Conservation (phyloP, 768 basidiomycete species). For the Albatrellus ellisii region DNA sequence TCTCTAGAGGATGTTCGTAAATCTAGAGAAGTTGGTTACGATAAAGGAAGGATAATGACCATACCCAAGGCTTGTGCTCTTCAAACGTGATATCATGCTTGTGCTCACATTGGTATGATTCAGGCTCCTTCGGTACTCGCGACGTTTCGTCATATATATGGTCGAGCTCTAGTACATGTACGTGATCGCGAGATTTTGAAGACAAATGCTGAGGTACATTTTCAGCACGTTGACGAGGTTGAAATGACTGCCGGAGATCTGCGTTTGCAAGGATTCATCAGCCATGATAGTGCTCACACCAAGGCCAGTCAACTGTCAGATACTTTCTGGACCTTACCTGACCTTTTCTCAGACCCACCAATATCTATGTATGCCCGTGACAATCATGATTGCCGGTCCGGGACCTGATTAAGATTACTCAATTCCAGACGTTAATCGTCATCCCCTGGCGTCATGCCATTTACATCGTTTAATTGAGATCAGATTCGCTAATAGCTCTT, state of each 20-base stretch:
- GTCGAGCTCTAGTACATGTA: conserved; percentile 59
- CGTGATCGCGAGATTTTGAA: conserved; percentile 12
- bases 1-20: conserved; percentile 43
- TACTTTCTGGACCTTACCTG: conserved; percentile 9
- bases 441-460: conserved; percentile 51
- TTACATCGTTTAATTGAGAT: conserved; percentile 57
- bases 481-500: conserved; percentile 54
- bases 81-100: neutral
- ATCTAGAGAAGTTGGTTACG: conserved; percentile 21
- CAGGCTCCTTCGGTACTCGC: conserved; percentile 35
- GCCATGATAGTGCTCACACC: conserved; percentile 58
- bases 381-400: conserved; percentile 1
- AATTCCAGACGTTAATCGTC: conserved; percentile 67
- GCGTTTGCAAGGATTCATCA: conserved; percentile 72
- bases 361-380: conserved; percentile 55
- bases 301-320: conserved; percentile 37
- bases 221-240: conserved; percentile 59
- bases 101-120: neutral
- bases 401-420: conserved; percentile 6
- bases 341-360: conserved; percentile 53
- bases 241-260: conserved; percentile 33
- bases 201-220: neutral
- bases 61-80: conserved; percentile 47
- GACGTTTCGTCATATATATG: conserved; percentile 64
- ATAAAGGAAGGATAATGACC: conserved; percentile 35